Percentiles rank a stretch among this genome's conserved stretches.
Evolutionary conservation across 129 eudicot genomes (phyloP).

Genomic region (Gnaphalium uliginosum): DNA sequence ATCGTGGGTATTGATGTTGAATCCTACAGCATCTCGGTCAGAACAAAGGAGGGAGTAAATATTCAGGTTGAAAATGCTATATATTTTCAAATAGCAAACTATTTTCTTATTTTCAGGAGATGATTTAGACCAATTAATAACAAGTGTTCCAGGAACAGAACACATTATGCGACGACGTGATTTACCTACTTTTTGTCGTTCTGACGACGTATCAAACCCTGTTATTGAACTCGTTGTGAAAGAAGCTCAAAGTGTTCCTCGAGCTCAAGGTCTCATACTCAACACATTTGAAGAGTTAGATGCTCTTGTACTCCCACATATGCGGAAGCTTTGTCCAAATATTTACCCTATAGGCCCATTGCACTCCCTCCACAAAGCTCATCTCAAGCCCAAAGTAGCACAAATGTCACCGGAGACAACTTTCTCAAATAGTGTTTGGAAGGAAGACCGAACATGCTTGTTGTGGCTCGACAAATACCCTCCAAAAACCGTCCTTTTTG

Average conservation of each 20-base stretch:
- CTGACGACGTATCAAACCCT: neutral
- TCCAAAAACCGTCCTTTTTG: slow-evolving; percentile 14
- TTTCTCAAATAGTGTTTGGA: slow-evolving; percentile 26
- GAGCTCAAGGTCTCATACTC: slow-evolving; percentile 38
- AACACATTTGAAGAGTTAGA: slow-evolving; percentile 40
- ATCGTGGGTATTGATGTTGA: too few relatives aligned
- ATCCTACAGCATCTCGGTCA: too few relatives aligned
- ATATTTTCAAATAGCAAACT: neutral
- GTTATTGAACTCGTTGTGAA: neutral
- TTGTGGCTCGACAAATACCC: slow-evolving; percentile 24
- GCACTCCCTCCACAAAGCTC: slow-evolving; percentile 29
- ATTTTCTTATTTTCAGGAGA: neutral
- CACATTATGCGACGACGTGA: neutral
- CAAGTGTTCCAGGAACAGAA: slow-evolving; percentile 9
- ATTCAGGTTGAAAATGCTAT: too few relatives aligned
- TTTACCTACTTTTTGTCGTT: neutral
- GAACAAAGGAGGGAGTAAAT: too few relatives aligned
- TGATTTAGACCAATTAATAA: slow-evolving; percentile 2
- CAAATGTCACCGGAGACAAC: neutral
- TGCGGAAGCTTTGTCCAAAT: slow-evolving; percentile 31
- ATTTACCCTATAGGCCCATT: slow-evolving; percentile 34
- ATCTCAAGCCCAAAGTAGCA: neutral
- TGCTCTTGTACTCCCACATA: slow-evolving; percentile 14
- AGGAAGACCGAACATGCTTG: slow-evolving; percentile 37
- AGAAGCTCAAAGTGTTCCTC: slow-evolving; percentile 21